Evolutionary conservation across 2,329 filamentous ascomycete species (phyloP).

Genomic region (Sporothrix dimorphospora): DNA sequence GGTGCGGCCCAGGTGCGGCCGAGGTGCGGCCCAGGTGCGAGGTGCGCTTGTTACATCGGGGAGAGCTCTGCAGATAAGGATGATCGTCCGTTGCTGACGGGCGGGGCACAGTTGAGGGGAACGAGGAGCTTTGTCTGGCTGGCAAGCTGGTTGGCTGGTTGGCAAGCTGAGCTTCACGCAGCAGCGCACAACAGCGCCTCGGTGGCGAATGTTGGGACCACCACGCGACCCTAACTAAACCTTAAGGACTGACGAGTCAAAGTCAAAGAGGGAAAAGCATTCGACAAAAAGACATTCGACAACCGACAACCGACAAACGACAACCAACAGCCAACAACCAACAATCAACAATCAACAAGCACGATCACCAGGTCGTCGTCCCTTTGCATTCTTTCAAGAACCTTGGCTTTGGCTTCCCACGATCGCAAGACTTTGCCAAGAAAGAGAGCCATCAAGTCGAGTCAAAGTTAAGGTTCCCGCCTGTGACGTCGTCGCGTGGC

Average conservation of each 20-base stretch:
- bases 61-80: conserved; percentile 11
- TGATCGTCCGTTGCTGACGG: background rate
- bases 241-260: conserved; percentile 4
- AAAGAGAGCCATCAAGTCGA: background rate
- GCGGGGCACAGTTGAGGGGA: background rate
- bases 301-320: too few species aligned
- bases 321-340: too few species aligned
- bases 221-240: conserved; percentile 3
- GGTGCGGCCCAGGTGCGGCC: background rate
- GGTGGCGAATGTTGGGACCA: conserved; percentile 13
- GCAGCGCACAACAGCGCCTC: background rate
- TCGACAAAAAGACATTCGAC: background rate
- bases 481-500: background rate
- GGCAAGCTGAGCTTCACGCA: background rate
- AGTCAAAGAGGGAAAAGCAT: background rate
- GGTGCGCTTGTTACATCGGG: background rate
- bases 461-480: background rate
- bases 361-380: background rate
- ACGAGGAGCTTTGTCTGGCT: too few species aligned
- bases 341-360: background rate
- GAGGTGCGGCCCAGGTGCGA: background rate
- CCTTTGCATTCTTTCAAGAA: background rate
- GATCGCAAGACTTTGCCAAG: background rate
- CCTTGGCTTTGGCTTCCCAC: background rate
- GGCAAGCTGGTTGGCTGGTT: too few species aligned